Evolutionary conservation across 306 rosid genomes (phyloP).

Genomic region (Begonia loranthoides): DNA sequence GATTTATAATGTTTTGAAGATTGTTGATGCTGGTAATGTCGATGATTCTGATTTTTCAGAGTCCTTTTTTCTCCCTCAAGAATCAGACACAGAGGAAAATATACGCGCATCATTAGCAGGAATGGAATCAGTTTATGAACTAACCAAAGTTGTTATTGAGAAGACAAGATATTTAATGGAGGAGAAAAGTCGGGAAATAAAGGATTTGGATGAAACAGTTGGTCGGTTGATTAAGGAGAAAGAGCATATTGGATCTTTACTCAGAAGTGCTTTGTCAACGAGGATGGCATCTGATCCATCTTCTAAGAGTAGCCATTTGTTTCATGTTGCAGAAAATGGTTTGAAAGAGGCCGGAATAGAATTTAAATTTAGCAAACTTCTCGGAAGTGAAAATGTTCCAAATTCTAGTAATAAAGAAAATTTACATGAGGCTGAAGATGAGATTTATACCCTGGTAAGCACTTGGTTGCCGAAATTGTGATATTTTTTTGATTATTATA

Average conservation of each 20-base stretch:
- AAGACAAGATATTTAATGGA: conserved; percentile 49
- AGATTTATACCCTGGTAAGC: conserved; percentile 68
- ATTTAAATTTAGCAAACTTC: conserved; percentile 73
- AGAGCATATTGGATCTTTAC: conserved; percentile 90
- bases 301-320: conserved; percentile 46
- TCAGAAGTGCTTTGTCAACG: conserved; percentile 71
- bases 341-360: conserved; percentile 78
- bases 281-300: conserved; percentile 42
- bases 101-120: conserved; percentile 84
- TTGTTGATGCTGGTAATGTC: conserved; percentile 32
- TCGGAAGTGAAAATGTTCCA: conserved; percentile 31
- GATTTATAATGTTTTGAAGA: conserved; percentile 43
- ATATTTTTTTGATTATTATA: not conserved
- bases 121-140: conserved; percentile 73
- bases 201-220: conserved; percentile 54
- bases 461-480: conserved; percentile 6
- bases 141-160: conserved; percentile 41
- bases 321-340: conserved; percentile 84
- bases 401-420: conserved; percentile 27
- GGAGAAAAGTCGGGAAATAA: conserved; percentile 51
- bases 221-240: conserved; percentile 57
- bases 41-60: conserved; percentile 63
- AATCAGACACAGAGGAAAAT: conserved; percentile 78
- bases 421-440: conserved; percentile 40
- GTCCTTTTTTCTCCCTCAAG: conserved; percentile 77